phyloP scores from a whole-genome alignment of 352 stramenopile genomes.

The Pythium angustatum region DNA sequence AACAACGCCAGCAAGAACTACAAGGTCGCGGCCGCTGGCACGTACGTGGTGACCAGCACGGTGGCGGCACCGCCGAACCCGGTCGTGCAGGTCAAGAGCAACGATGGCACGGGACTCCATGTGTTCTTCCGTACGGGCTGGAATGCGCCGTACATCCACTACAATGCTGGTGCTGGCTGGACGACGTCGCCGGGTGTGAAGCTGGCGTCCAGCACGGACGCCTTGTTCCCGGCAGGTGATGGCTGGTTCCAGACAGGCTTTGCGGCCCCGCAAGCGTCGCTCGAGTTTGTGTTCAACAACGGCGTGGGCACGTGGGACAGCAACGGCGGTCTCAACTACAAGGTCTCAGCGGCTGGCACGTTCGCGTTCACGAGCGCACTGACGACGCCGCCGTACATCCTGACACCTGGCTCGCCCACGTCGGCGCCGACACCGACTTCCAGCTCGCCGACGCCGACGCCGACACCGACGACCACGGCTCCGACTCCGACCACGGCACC shows the following conservation, averaged over 20 bases:
- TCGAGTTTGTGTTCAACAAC: slow-evolving; percentile 54
- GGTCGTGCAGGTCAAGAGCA: slow-evolving; percentile 21
- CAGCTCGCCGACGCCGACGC: not conserved
- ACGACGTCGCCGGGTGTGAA: slow-evolving; percentile 34
- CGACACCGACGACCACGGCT: slow-evolving; percentile 4
- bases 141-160: slow-evolving; percentile 40
- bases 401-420: not conserved
- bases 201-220: slow-evolving; percentile 33
- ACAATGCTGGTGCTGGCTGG: slow-evolving; percentile 31
- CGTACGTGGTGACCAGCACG: slow-evolving; percentile 13
- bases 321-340: slow-evolving; percentile 46
- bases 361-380: slow-evolving; percentile 1
- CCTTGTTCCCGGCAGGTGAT: slow-evolving; percentile 19
- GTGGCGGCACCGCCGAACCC: slow-evolving; percentile 14
- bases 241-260: slow-evolving; percentile 46
- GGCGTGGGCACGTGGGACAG: slow-evolving; percentile 46
- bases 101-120: slow-evolving; percentile 39
- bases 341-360: slow-evolving; percentile 34
- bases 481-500: not conserved
- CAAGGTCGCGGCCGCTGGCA: slow-evolving; percentile 37
- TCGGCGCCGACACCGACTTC: slow-evolving; percentile 24
- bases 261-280: slow-evolving; percentile 17
- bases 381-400: not conserved
- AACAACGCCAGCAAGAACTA: slow-evolving; percentile 46
- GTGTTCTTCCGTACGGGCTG: slow-evolving; percentile 41